Percentiles rank a stretch among this genome's conserved stretches.
phyloP scores from a whole-genome alignment of 1,284 basidiomycete species.

The Trichosporon ovoides region DNA sequence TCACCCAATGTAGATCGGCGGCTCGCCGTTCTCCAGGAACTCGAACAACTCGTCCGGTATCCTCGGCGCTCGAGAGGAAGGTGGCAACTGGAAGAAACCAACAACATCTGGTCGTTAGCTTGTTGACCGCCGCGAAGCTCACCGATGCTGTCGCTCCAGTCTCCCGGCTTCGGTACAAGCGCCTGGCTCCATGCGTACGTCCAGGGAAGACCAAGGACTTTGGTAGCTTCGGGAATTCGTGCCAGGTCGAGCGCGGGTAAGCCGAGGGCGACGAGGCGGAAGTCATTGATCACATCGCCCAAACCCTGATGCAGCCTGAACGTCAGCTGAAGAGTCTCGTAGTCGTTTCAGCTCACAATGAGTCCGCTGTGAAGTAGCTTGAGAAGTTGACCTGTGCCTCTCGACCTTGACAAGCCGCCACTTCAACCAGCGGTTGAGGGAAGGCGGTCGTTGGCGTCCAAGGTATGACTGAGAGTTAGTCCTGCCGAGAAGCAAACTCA shows the following conservation, averaged over 20 bases:
- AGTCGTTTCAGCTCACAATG: constrained; percentile 40
- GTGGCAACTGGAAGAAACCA: constrained; percentile 54
- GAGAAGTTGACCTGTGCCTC: constrained; percentile 53
- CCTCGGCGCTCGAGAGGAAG: constrained; percentile 54
- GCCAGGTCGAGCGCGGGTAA: constrained; percentile 54
- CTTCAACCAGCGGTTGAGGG: constrained; percentile 60
- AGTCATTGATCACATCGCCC: constrained; percentile 59
- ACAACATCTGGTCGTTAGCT: constrained; percentile 53
- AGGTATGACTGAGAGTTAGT: constrained; percentile 56
- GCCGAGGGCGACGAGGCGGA: constrained; percentile 55
- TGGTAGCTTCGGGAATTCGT: constrained; percentile 56
- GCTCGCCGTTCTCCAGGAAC: constrained; percentile 55
- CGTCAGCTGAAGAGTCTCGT: not conserved
- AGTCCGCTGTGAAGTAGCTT: constrained; percentile 57
- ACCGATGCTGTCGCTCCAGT: constrained; percentile 62
- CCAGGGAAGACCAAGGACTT: constrained; percentile 61
- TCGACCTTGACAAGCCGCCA: constrained; percentile 53
- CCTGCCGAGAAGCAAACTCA: not conserved
- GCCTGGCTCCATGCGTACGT: constrained; percentile 65
- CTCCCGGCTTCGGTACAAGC: constrained; percentile 60
- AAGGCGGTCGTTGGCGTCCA: constrained; percentile 62
- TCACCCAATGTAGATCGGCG: constrained; percentile 61
- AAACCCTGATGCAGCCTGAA: constrained; percentile 47
- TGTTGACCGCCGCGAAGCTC: constrained; percentile 14
- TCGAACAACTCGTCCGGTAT: constrained; percentile 50